Evolutionary conservation across 192 early-diverging fungal genomes (phyloP), one percentile per base, ranked within the genome.

Genomic region (Jimgerdemannia flammicorona): DNA sequence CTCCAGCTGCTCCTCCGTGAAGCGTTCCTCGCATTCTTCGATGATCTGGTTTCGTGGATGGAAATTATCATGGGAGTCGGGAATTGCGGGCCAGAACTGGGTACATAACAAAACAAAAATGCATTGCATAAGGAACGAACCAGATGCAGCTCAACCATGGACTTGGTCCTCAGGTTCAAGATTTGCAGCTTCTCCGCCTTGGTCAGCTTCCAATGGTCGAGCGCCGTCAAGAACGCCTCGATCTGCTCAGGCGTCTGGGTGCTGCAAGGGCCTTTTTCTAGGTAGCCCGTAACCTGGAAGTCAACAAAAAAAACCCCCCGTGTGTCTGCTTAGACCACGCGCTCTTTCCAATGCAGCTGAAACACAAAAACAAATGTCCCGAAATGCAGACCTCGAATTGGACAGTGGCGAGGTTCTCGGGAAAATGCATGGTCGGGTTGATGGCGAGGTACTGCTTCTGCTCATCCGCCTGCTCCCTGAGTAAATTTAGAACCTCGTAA

Each of bases 181-280:
- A 95, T 89, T 81, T 93, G 93, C 64, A 95, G 79, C 1, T 88
- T 84, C 72, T 95, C 94, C 3, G 85, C 92, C 76, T 90, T 91
- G 67, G 91, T 94, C 68, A 95, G 74, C 43, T 88, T 78, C 59
- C 79, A 89, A 3, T 44, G 49, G 41, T 64, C 67, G 42, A 95
- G 74, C 3, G 72, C 77, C 29, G 74, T 69, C 70, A 91, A 85
- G 63, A 90, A 75, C 3, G 42, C 44, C 11, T 73, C 40, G 18
- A 95, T 78, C 70, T 89, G 87, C 2, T 82, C 82, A 11, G 76
- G 75, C 19, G 84, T 82, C 78, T 93, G 92, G 49, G 84, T 86
- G 42, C 87, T 69, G 67, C 86, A 87, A 4, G 93, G 85, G 40
- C 88, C 86, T 11, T 76, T 71, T 11, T 83, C 78, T n/a, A 95